Percentiles rank a stretch among this genome's conserved stretches.
Conservation (phyloP, 495 filamentous ascomycete species). For the Penicillium cataractarum region DNA sequence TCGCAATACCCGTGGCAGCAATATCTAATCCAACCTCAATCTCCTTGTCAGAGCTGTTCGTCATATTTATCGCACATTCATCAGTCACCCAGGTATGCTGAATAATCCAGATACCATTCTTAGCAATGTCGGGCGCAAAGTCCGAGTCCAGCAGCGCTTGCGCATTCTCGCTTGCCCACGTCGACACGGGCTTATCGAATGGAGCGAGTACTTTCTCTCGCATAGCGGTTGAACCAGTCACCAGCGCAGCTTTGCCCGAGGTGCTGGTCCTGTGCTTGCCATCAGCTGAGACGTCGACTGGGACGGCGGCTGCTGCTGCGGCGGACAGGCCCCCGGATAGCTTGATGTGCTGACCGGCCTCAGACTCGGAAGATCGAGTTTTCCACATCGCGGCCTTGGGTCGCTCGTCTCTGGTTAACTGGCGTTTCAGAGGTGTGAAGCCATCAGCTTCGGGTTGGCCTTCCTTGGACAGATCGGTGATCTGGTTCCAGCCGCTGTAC, state of each 20-base stretch:
- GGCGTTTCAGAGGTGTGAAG: background rate
- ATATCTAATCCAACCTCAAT: conserved; percentile 19
- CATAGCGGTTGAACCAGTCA: background rate
- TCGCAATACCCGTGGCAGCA: conserved; percentile 18
- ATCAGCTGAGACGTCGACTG: conserved; percentile 17
- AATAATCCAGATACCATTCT: conserved; percentile 21
- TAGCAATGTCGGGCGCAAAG: conserved; percentile 8
- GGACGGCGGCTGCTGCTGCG: conserved; percentile 3
- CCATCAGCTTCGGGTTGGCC: conserved; percentile 16
- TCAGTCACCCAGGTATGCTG: conserved; percentile 13
- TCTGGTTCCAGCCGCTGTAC: conserved; percentile 10
- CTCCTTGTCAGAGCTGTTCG: conserved; percentile 11
- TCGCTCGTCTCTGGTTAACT: background rate
- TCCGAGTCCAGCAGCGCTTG: conserved; percentile 8
- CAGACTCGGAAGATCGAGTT: conserved; percentile 8
- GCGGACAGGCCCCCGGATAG: conserved; percentile 13
- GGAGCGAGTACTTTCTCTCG: conserved; percentile 8
- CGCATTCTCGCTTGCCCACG: conserved; percentile 16
- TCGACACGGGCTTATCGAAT: background rate
- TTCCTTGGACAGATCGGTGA: conserved; percentile 18
- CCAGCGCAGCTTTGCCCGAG: conserved; percentile 15
- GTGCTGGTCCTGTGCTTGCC: conserved; percentile 16
- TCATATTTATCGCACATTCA: conserved; percentile 18
- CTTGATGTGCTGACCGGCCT: conserved; percentile 8
- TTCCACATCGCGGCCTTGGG: conserved; percentile 8